Evolutionary conservation across 2,329 filamentous ascomycete genomes (phyloP).

Genomic region (Pezicula neosporulosa): DNA sequence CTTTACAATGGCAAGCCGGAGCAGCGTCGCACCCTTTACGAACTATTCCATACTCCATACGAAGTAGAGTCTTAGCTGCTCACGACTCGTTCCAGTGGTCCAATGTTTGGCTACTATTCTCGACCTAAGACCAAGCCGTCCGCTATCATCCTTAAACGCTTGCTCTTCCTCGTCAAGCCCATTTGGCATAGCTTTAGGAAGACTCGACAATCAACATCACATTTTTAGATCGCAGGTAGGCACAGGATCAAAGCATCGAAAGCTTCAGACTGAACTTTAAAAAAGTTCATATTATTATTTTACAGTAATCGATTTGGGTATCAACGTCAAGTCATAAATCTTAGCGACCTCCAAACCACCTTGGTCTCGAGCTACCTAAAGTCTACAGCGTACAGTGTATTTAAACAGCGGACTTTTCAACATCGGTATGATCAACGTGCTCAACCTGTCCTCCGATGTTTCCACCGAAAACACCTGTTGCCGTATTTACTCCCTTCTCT

Average conservation of each 20-base stretch:
- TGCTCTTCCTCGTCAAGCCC: too few relatives aligned
- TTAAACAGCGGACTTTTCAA: conserved; percentile 1
- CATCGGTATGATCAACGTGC: background rate
- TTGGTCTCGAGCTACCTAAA: background rate
- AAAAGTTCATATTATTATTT: too few relatives aligned
- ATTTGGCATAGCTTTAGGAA: too few relatives aligned
- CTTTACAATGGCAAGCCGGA: background rate
- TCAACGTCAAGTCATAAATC: background rate
- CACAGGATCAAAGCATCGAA: too few relatives aligned
- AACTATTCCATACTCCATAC: too few relatives aligned
- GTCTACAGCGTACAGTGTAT: background rate
- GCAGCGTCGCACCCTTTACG: background rate
- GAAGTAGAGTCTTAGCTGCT: background rate
- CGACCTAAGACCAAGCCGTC: too few relatives aligned
- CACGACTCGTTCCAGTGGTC: background rate
- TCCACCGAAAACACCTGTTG: background rate
- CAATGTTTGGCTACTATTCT: background rate
- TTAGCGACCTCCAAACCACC: background rate
- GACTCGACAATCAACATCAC: too few relatives aligned
- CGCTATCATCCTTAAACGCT: too few relatives aligned
- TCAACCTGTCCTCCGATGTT: background rate
- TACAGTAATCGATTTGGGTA: background rate
- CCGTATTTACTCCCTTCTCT: conserved; percentile 3
- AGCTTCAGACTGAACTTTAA: too few relatives aligned
- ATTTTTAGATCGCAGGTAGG: too few relatives aligned